Evolutionary conservation across 2,329 filamentous ascomycete genomes (phyloP).

Genomic region (Paraphaeosphaeria minitans): DNA sequence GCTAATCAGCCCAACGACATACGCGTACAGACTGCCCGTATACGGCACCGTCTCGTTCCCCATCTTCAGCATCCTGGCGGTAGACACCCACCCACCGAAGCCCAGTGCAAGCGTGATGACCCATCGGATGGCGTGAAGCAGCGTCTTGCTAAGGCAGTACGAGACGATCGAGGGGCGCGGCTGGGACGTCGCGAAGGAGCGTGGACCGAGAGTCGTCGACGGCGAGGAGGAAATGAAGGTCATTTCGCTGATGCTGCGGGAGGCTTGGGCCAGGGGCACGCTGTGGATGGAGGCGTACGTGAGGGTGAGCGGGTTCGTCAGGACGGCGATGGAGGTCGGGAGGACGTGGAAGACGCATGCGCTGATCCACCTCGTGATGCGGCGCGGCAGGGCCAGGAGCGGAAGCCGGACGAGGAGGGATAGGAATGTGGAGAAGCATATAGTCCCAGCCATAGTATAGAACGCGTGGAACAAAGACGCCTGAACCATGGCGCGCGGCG

Average conservation of each 20-base stretch:
- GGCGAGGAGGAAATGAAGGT: conserved; percentile 76
- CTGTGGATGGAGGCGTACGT: conserved; percentile 96
- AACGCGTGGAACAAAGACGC: conserved; percentile 82
- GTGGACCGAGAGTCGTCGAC: conserved; percentile 65
- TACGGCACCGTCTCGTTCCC: conserved; percentile 53
- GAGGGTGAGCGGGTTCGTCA: conserved; percentile 89
- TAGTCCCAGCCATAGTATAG: conserved; percentile 88
- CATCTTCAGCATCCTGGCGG: conserved; percentile 76
- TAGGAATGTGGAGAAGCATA: conserved; percentile 85
- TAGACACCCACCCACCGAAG: conserved; percentile 96
- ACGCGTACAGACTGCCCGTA: conserved; percentile 88
- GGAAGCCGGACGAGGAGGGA: conserved; percentile 82
- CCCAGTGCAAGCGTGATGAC: conserved; percentile 90
- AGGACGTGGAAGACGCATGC: conserved; percentile 79
- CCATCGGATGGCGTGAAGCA: conserved; percentile 87
- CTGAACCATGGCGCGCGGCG: conserved; percentile 77
- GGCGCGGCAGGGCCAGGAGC: conserved; percentile 78
- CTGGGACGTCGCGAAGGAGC: conserved; percentile 46
- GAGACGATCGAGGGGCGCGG: conserved; percentile 68
- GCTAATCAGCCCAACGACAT: conserved; percentile 89
- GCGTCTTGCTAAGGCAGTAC: conserved; percentile 87
- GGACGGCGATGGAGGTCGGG: conserved; percentile 79
- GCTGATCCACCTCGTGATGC: conserved; percentile 70
- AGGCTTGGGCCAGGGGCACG: conserved; percentile 76
- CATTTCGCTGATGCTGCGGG: conserved; percentile 80